A percentile compares a stretch with the other conserved stretches of the same genome.
Evolutionary conservation across 2,329 filamentous ascomycete genomes (phyloP).

Genomic region (Paraphaeosphaeria minitans): DNA sequence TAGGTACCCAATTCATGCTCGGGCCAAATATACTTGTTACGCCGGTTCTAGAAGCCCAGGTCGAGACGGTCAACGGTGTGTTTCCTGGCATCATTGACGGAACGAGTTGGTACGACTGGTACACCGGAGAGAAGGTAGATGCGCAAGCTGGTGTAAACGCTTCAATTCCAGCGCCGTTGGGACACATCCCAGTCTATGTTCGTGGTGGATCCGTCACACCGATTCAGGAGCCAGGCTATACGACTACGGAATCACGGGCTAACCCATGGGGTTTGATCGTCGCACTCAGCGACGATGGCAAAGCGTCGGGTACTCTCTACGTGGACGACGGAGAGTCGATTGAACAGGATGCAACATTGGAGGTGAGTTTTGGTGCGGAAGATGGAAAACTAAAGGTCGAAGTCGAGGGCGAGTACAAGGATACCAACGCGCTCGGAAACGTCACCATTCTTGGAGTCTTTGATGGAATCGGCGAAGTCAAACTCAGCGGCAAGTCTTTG

Average conservation of each 20-base stretch:
- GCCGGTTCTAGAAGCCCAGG: conserved; percentile 68
- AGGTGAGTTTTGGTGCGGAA: conserved; percentile 57
- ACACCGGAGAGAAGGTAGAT: conserved; percentile 64
- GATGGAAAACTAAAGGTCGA: conserved; percentile 54
- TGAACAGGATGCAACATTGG: conserved; percentile 59
- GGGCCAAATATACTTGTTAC: conserved; percentile 69
- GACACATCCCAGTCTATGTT: conserved; percentile 74
- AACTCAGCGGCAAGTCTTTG: conserved; percentile 58
- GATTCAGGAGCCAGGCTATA: conserved; percentile 70
- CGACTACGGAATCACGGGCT: conserved; percentile 65
- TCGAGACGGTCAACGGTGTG: conserved; percentile 66
- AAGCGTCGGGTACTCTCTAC: conserved; percentile 68
- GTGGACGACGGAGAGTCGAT: conserved; percentile 77
- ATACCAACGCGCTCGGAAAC: conserved; percentile 64
- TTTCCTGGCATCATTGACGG: conserved; percentile 69
- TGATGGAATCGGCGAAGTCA: conserved; percentile 41
- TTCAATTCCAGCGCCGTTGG: conserved; percentile 65
- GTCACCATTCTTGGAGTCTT: conserved; percentile 67
- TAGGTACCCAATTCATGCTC: conserved; percentile 74
- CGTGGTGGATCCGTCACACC: conserved; percentile 72
- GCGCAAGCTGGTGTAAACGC: conserved; percentile 61
- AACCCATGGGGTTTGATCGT: conserved; percentile 72
- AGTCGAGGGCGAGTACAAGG: conserved; percentile 59
- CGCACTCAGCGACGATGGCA: conserved; percentile 61
- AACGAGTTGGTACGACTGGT: conserved; percentile 80